Base-by-base conservation (phyloP, 345 rosid species). In the Combretum micranthum region DNA sequence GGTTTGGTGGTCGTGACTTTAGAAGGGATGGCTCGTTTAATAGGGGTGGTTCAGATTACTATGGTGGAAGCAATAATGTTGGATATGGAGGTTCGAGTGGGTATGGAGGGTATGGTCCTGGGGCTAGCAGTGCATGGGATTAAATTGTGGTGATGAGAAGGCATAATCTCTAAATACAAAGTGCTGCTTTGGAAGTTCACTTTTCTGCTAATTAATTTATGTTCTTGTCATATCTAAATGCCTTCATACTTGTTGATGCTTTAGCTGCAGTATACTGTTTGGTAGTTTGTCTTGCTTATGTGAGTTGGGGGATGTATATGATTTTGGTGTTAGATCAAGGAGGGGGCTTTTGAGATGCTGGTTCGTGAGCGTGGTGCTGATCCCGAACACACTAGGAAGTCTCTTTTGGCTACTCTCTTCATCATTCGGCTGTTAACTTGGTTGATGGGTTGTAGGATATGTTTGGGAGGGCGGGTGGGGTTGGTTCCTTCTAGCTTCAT, bases 1-100 rank as follows among this genome's bases (percentile, higher is more conserved):
- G 94, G 63, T 92, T 86, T 62, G 96, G 98, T 61, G 93, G 88
- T 32, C 90, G 96, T 53, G 97, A 91, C 73, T 85, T 79, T 57
- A 76, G 98, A 43, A 82, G 85, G 63, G 98, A 91, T 5, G 63
- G 78, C 45, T 73, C 85, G 17, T 84, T 62, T 67, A 73, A 50
- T 39, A 72, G 90, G 65, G 85, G 94, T 22, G 73, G 73, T 61
- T 73, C 77, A 25, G 91, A 79, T 64, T 75, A 77, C 72, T 81
- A 88, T 42, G 68, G 88, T 59, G 89, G 88, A 5, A 77, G 85
- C 0, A 68, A 72, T 16, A 56, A 78, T 3, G 53, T 65, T 15
- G 75, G 75, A 42, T 67, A 68, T 56, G 79, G 77, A 21, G 76
- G 69, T 3, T 67, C 77, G 11, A 73, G 72, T 18, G 74, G 81